A percentile compares a stretch with the other conserved stretches of the same genome.
Evolutionary conservation across 495 filamentous ascomycete genomes (phyloP).

Genomic region (Podospora bellae-mahoneyi): DNA sequence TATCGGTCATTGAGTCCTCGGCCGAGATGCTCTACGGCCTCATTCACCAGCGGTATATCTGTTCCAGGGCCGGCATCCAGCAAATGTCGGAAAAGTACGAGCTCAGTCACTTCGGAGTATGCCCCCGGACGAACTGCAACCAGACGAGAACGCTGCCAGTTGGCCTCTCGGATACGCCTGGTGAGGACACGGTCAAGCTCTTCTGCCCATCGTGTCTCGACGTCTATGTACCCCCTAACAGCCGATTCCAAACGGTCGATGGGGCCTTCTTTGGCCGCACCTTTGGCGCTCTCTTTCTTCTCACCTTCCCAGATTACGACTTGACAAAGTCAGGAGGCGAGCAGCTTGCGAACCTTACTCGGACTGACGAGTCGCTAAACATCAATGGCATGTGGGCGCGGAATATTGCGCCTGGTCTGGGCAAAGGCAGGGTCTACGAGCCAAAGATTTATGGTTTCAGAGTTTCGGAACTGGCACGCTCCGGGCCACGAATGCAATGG

Average conservation of each 20-base stretch:
- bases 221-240: conserved; percentile 96
- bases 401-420: conserved; percentile 86
- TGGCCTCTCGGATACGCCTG: conserved; percentile 86
- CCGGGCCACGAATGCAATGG: conserved; percentile 95
- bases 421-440: conserved; percentile 80
- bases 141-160: conserved; percentile 86
- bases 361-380: conserved; percentile 46
- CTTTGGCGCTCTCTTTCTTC: conserved; percentile 89
- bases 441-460: conserved; percentile 95
- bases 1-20: conserved; percentile 92
- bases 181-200: conserved; percentile 95
- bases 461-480: conserved; percentile 79
- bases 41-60: conserved; percentile 98
- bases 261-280: conserved; percentile 98
- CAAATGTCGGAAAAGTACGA: conserved; percentile 99
- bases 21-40: conserved; percentile 96
- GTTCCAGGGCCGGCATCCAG: conserved; percentile 92
- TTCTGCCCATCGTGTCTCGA: conserved; percentile 97
- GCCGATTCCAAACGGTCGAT: conserved; percentile 95
- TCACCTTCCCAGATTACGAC: conserved; percentile 95
- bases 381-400: conserved; percentile 81
- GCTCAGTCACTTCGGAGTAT: conserved; percentile 88
- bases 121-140: conserved; percentile 85
- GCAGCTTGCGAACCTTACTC: conserved; percentile 37
- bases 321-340: conserved; percentile 56